These are phyloP conservation scores for Leccinum longicurvipes DNA, from an alignment of 768 basidiomycete genomes.

Conservation along the genomic window DNA sequence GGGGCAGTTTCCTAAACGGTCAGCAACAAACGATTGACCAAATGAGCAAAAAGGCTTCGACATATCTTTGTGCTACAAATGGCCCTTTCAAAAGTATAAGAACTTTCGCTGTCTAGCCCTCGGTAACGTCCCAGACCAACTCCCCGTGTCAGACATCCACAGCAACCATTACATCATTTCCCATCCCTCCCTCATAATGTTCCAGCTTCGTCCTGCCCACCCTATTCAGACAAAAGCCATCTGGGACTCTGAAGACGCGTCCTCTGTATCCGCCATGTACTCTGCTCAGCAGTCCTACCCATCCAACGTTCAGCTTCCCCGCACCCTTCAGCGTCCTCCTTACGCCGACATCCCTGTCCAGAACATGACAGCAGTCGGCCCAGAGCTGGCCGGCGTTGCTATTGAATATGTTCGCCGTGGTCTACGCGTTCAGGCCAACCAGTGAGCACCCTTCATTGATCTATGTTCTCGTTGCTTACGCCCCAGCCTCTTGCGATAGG, in stretches of 20 bases:
- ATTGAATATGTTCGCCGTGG: constrained; percentile 60
- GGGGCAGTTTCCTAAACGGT: constrained; percentile 27
- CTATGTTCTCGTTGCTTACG: constrained; percentile 30
- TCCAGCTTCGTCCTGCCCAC: constrained; percentile 35
- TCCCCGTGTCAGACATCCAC: constrained; percentile 13
- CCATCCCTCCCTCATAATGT: constrained; percentile 26
- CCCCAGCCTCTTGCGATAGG: constrained; percentile 19
- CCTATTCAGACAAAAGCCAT: constrained; percentile 36
- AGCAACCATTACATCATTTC: constrained; percentile 20
- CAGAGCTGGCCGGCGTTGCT: constrained; percentile 49
- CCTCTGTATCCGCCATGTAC: constrained; percentile 26
- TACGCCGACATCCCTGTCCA: constrained; percentile 56
- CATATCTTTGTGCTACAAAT: constrained; percentile 35
- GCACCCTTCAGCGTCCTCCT: constrained; percentile 61
- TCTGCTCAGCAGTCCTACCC: constrained; percentile 29
- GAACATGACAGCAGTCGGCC: constrained; percentile 51
- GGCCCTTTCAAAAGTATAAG: constrained; percentile 29
- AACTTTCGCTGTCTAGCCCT: constrained; percentile 8
- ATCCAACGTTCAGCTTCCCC: constrained; percentile 61
- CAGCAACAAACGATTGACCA: constrained; percentile 35
- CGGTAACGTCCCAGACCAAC: constrained; percentile 15
- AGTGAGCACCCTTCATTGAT: constrained; percentile 33
- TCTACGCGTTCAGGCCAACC: constrained; percentile 43
- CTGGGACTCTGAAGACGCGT: constrained; percentile 33
- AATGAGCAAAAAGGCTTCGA: constrained; percentile 29